Evolutionary conservation across 2,329 filamentous ascomycete species (phyloP).

Genomic region (Epichloe amarillans): DNA sequence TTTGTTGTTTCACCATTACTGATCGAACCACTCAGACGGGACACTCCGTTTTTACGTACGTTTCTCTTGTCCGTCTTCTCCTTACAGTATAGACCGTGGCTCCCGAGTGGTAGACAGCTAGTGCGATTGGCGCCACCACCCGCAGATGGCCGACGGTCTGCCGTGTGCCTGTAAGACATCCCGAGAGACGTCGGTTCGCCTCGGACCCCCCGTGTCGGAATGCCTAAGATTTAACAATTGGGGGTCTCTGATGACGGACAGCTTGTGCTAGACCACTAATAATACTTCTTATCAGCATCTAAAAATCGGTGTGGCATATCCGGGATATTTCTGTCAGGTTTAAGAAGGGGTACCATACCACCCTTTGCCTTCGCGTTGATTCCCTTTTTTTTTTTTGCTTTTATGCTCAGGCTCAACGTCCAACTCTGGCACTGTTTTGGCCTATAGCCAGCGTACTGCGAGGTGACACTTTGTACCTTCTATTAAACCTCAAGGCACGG

Average conservation of each 20-base stretch:
- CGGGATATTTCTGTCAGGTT: too few species aligned
- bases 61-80: neutral
- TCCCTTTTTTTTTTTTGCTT: neutral
- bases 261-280: too few species aligned
- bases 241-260: neutral
- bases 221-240: neutral
- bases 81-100: neutral
- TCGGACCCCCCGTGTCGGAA: neutral
- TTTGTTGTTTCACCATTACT: constrained; percentile 5
- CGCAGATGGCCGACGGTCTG: neutral
- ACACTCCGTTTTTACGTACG: neutral
- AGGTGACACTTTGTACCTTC: too few species aligned
- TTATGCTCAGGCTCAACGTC: too few species aligned
- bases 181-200: neutral
- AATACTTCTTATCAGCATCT: neutral
- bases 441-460: too few species aligned
- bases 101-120: neutral
- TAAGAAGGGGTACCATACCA: too few species aligned
- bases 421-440: too few species aligned
- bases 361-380: neutral
- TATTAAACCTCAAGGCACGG: too few species aligned
- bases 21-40: constrained; percentile 2
- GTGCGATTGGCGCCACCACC: neutral
- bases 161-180: neutral
- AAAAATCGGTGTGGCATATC: neutral